Evolutionary conservation across 352 stramenopile species (phyloP), one percentile per base, ranked within the genome.

Genomic region (Phytophthora crassamura): DNA sequence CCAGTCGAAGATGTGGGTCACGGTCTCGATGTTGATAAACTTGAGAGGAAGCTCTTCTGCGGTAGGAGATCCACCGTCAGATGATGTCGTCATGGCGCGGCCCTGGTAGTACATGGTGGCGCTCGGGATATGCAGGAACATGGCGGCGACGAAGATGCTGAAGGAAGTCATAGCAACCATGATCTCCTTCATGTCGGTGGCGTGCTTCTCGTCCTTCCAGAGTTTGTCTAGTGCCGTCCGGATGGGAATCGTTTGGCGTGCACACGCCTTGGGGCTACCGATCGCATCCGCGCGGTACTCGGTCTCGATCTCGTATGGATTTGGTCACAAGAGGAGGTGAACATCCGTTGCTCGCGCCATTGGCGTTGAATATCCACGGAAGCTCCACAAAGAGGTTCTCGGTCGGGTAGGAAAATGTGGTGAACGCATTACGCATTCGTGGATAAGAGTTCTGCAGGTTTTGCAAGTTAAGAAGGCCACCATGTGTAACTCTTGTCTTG

Each of bases 121-220:
- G 7, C 75, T 70, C 30, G 75, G 75, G 25, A 84, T 65, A 57
- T 84, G 75, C 11, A 70, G 25, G 48, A 79, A 83, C 51, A 83
- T 73, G 56, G 79, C 78, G 7, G 54, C 58, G 5, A 85, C 54
- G 45, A 84, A 84, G 32, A 82, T 45, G 16, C 42, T 41, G 38
- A 86, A 75, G 45, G 67, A 80, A n/a, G 74, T 14, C 4, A 82
- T 41, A 14, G 75, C 51, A 51, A 74, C 43, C n/a, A 59, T 39
- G 10, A 88, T 80, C 4, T 67, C 49, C 18, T 82, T 46, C 16
- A 79, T 40, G 32, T 68, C 69, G 6, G 45, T 34, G 32, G 64
- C 71, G 65, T 82, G 73, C 20, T 80, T 33, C n/a, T 56, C 64
- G 22, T 90, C 81, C 15, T 75, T 64, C 40, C 70, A 72, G 35